Evolutionary conservation across 2,329 filamentous ascomycete genomes (phyloP), one percentile per base, ranked within the genome.

Genomic region (Cladobotryum mycophilum): DNA sequence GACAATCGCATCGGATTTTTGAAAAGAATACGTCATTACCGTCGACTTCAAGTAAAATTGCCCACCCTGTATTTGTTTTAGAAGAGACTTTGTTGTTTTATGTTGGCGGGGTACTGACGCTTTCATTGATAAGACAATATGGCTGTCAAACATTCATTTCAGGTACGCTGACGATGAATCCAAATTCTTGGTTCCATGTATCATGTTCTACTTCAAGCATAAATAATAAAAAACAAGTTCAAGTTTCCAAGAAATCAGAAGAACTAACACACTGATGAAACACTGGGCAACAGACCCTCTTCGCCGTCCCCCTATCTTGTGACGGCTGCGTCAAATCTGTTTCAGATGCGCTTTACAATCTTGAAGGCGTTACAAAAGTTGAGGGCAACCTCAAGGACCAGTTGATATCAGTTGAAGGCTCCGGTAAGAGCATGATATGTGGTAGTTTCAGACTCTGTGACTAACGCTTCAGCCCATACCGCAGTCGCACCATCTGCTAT

Each of bases 231-330:
- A 22, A 47, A 47, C 37, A 49, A 48, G 41, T 45, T 41, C 47
- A 45, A 36, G 41, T 46, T 40, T 25, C 37, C 20, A 25, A 20
- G 37, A 30, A 35, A 37, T 45, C 37, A 34, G 7, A 45, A 22
- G 30, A 45, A 41, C 25, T 30, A 30, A 30, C 25, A 37, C 17
- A 34, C 67, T 70, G 62, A 70, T 68, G 66, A 67, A 65, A 68
- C 61, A 47, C 48, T 57, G 53, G 55, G 54, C 63, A 64, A 58
- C 25, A 97, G 86, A 95, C 92, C 54, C 86, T 92, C 57, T 97
- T 97, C 70, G 90, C 92, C 56, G 93, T 97, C 60, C 91, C 90
- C 49, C 85, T 97, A 76, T 89, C 85, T 71, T 97, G 93, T 74
- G 86, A 95, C 61, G 76, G 80, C 64, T 97, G 93, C 74, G 82